A percentile compares a stretch with the other conserved stretches of the same genome.
Conservation (phyloP, 106 monocot species). For the Phalaenopsis equestris region DNA sequence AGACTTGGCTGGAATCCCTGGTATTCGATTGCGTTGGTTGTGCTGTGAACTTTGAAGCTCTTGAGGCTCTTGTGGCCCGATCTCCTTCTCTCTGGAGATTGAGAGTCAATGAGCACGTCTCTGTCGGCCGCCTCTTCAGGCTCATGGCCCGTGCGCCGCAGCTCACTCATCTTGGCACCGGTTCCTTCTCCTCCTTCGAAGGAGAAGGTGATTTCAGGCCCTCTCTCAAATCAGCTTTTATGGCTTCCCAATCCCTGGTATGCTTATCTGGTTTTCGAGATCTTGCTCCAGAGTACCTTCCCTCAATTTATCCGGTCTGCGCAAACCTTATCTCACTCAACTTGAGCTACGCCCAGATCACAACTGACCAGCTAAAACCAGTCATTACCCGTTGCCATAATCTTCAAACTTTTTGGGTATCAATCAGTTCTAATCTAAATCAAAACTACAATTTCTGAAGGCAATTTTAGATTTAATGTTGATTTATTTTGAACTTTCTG, state of each 20-base stretch:
- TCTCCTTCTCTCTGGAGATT: constrained; percentile 41
- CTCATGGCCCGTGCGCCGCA: constrained; percentile 45
- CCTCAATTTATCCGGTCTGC: constrained; percentile 52
- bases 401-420: constrained; percentile 69
- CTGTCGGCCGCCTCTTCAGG: constrained; percentile 15
- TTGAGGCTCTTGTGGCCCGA: constrained; percentile 55
- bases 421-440: neutral
- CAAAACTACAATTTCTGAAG: neutral
- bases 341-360: constrained; percentile 44
- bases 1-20: constrained; percentile 56
- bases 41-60: constrained; percentile 46
- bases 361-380: constrained; percentile 36
- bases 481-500: neutral
- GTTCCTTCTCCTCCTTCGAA: constrained; percentile 23
- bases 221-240: constrained; percentile 26
- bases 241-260: constrained; percentile 32
- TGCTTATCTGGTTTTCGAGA: constrained; percentile 59
- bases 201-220: constrained; percentile 3
- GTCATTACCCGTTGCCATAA: constrained; percentile 52
- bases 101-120: constrained; percentile 28
- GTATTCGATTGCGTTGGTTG: constrained; percentile 50
- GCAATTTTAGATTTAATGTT: neutral
- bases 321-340: constrained; percentile 55
- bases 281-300: constrained; percentile 28
- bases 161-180: constrained; percentile 17